Evolutionary conservation across 441 rosid species (phyloP).

Genomic region (Aquilaria agallochum): DNA sequence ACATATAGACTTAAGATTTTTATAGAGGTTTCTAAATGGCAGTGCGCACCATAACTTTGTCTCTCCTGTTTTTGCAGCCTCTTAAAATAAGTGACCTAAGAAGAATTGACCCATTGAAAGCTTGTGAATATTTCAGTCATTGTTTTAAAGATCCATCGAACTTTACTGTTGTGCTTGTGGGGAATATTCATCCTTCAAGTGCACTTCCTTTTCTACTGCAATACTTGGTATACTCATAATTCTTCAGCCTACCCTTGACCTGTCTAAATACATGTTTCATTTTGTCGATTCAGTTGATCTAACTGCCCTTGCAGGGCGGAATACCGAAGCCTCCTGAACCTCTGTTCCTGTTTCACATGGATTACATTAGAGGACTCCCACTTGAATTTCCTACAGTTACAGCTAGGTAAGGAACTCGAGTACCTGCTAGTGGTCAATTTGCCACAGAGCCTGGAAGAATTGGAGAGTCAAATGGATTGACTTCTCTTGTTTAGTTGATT

Average conservation of each 20-base stretch:
- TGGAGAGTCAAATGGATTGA: background rate
- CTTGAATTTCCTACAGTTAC: constrained; percentile 67
- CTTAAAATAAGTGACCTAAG: constrained; percentile 69
- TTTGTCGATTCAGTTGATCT: constrained; percentile 22
- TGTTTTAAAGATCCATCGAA: constrained; percentile 95
- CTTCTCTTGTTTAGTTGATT: constrained; percentile 4
- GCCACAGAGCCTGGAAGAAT: background rate
- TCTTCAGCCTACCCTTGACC: constrained; percentile 9
- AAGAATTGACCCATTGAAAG: constrained; percentile 80
- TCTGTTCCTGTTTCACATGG: constrained; percentile 56
- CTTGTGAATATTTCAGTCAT: constrained; percentile 82
- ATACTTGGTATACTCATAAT: constrained; percentile 68
- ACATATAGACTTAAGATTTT: constrained; percentile 14
- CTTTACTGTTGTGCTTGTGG: constrained; percentile 83
- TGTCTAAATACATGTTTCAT: constrained; percentile 3
- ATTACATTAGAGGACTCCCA: constrained; percentile 86
- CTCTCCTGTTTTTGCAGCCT: constrained; percentile 54
- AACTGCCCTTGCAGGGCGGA: constrained; percentile 61
- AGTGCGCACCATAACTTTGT: constrained; percentile 9
- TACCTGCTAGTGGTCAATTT: constrained; percentile 1
- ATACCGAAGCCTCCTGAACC: constrained; percentile 80
- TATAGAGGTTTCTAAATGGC: constrained; percentile 3
- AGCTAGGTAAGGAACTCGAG: constrained; percentile 44
- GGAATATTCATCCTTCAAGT: constrained; percentile 71
- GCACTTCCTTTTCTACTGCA: constrained; percentile 81